These are phyloP conservation scores for Kockovaella imperatae DNA, from an alignment of 768 basidiomycete genomes.

Conservation along the genomic window DNA sequence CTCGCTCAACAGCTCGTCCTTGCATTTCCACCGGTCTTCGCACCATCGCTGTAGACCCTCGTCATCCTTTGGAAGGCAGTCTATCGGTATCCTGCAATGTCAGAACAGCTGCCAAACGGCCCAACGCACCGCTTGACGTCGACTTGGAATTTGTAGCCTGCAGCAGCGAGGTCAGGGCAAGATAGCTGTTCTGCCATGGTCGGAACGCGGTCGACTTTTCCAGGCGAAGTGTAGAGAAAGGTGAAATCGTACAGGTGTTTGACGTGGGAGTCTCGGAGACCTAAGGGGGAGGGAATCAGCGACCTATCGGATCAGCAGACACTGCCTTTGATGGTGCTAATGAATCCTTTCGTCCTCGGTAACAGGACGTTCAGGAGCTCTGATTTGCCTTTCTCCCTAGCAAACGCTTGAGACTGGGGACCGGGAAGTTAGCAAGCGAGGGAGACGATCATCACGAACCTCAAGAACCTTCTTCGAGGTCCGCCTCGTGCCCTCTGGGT, in stretches of 20 bases:
- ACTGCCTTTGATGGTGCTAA: slow-evolving; percentile 24
- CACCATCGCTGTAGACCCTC: slow-evolving; percentile 19
- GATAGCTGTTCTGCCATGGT: slow-evolving; percentile 13
- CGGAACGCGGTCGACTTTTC: slow-evolving; percentile 8
- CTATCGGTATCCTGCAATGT: slow-evolving; percentile 14
- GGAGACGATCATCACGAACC: slow-evolving; percentile 11
- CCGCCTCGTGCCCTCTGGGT: slow-evolving; percentile 31
- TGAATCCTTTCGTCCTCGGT: slow-evolving; percentile 31
- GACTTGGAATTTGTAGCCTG: slow-evolving; percentile 21
- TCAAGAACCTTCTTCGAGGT: slow-evolving; percentile 17
- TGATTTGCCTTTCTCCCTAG: slow-evolving; percentile 9
- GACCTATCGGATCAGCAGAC: neutral
- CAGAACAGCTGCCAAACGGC: neutral
- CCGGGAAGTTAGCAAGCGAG: neutral
- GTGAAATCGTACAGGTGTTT: slow-evolving; percentile 30
- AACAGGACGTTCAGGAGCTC: slow-evolving; percentile 21
- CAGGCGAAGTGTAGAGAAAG: slow-evolving; percentile 18
- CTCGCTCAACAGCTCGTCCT: slow-evolving; percentile 5
- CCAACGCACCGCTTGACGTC: slow-evolving; percentile 19
- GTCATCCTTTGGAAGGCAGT: slow-evolving; percentile 20
- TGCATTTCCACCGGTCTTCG: slow-evolving; percentile 21
- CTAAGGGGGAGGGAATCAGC: slow-evolving; percentile 4
- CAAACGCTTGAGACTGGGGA: slow-evolving; percentile 21
- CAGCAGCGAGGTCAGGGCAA: slow-evolving; percentile 13
- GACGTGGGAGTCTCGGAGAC: slow-evolving; percentile 24